Base-by-base conservation (phyloP, 345 rosid species). In the Aurinia saxatilis region DNA sequence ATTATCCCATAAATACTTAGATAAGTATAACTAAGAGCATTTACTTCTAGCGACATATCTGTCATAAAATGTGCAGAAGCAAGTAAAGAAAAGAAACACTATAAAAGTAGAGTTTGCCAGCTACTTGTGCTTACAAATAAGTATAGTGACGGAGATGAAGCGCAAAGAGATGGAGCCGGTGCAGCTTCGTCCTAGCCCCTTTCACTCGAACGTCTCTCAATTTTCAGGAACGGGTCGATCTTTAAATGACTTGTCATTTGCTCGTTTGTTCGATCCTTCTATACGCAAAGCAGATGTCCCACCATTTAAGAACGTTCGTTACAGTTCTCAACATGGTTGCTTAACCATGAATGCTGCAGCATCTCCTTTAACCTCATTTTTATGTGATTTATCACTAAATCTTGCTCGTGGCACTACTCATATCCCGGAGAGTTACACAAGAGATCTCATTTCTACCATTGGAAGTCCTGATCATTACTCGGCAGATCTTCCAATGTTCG, bases 371-470 rank as follows among this genome's bases (percentile, higher is more conserved):
- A 21, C 19, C 44, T 33, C 60, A 50, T 59, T 59, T 68, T 50
- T 50, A 15, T 0, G 11, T 41, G 47, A 50, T 59, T 50, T 59
- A 23, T 33, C 66, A 34, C 12, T 1, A 23, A 59, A 25, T 16
- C 19, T 50, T 50, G 21, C 16, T 51, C 14, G 60, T 50, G 53
- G 60, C 16, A 50, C 21, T 51, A 23, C 21, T 34, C 30, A 2
- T 8, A 23, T 68, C 18, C 54, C 60, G 0, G 8, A 68, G 54
- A 19, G 42, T 11, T 59, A 42, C 21, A 68, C 73, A 25, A 60
- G 40, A 45, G 54, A 68, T 60, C 60, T 68, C 60, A 68, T 68
- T 42, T 68, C 73, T 25, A 51, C 66, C 47, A 14, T 59, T 59
- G 60, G 60, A 41, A 34, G 46, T 7, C 52, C 31, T 50, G 60